Percentiles rank a stretch among this genome's conserved stretches.
These are phyloP conservation scores for Ampelomyces quisqualis DNA, from an alignment of 2,329 filamentous ascomycete species.

Conservation along the genomic window DNA sequence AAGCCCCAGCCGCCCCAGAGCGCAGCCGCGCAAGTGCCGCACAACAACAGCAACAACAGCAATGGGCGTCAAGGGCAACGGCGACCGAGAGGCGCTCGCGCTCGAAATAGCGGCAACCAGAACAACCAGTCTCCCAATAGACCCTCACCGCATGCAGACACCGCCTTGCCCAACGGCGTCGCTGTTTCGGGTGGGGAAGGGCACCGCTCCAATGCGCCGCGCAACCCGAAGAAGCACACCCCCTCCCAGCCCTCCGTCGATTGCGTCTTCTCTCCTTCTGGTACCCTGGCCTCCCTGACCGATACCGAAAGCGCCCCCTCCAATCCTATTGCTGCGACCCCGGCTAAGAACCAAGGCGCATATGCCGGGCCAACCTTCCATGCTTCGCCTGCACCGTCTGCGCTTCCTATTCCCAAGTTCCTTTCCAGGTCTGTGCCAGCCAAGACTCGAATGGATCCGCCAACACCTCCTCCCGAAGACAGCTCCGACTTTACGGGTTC, in stretches of 20 bases:
- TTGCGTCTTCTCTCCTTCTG: constrained; percentile 25
- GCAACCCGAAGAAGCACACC: constrained; percentile 34
- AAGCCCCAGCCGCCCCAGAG: constrained; percentile 37
- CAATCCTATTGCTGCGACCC: constrained; percentile 28
- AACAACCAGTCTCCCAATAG: constrained; percentile 21
- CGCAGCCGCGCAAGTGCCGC: constrained; percentile 25
- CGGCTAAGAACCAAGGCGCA: constrained; percentile 49
- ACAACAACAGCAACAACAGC: constrained; percentile 29
- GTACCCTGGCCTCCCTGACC: constrained; percentile 25
- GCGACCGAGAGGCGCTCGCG: constrained; percentile 37
- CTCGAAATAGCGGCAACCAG: constrained; percentile 29
- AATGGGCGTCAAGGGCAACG: constrained; percentile 32
- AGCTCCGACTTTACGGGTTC: constrained; percentile 45
- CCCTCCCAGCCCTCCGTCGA: constrained; percentile 33
- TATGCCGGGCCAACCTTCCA: constrained; percentile 96
- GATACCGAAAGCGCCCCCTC: constrained; percentile 27
- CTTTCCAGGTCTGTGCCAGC: constrained; percentile 73
- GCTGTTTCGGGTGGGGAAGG: constrained; percentile 34
- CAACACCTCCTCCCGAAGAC: constrained; percentile 53
- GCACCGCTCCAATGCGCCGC: constrained; percentile 24
- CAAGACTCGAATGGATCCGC: constrained; percentile 42
- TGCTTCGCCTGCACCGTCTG: constrained; percentile 86
- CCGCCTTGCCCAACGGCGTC: constrained; percentile 27
- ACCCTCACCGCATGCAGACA: constrained; percentile 9
- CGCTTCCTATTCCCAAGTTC: constrained; percentile 88